A percentile compares a stretch with the other conserved stretches of the same genome.
Evolutionary conservation across 208 protist genomes (phyloP).

Genomic region (Trypanosoma conorhini): DNA sequence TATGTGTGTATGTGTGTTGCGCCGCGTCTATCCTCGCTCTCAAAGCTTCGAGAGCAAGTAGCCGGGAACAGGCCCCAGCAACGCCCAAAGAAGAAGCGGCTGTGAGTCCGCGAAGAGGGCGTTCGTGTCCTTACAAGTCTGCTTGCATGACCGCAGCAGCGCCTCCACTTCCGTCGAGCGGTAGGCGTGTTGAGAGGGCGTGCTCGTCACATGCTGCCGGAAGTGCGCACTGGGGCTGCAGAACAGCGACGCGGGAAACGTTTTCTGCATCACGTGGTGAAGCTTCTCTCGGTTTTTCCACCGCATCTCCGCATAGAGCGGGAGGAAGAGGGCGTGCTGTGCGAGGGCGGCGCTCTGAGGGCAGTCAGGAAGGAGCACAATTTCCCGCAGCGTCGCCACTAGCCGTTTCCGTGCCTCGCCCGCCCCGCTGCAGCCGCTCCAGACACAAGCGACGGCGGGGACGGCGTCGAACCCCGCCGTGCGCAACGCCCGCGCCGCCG

Average conservation of each 20-base stretch:
- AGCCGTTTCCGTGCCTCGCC: neutral
- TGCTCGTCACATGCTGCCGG: slow-evolving; percentile 15
- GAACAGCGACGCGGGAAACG: slow-evolving; percentile 13
- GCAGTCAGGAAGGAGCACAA: slow-evolving; percentile 44
- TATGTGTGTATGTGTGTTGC: too few species aligned
- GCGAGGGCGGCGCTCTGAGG: slow-evolving; percentile 25
- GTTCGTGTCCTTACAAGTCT: neutral
- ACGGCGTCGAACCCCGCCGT: slow-evolving; percentile 32
- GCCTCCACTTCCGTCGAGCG: slow-evolving; percentile 21
- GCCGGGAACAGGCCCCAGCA: slow-evolving; percentile 22
- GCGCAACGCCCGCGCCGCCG: slow-evolving; percentile 15
- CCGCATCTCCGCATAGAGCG: slow-evolving; percentile 31
- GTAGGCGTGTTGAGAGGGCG: slow-evolving; percentile 17
- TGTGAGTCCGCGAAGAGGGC: slow-evolving; percentile 3
- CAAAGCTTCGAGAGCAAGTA: slow-evolving; percentile 30
- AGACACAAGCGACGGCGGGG: slow-evolving; percentile 5
- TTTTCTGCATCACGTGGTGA: slow-evolving; percentile 14
- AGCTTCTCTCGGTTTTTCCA: slow-evolving; percentile 14
- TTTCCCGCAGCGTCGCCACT: slow-evolving; percentile 20
- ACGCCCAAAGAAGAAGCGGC: slow-evolving; percentile 16
- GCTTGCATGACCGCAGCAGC: slow-evolving; percentile 4
- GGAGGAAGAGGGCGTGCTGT: slow-evolving; percentile 43
- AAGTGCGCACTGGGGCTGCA: slow-evolving; percentile 22
- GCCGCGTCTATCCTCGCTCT: neutral
- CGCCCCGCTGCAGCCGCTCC: neutral